A percentile compares a stretch with the other conserved stretches of the same genome.
Conservation (phyloP, 495 filamentous ascomycete species). For the Pyrenula aspistea region DNA sequence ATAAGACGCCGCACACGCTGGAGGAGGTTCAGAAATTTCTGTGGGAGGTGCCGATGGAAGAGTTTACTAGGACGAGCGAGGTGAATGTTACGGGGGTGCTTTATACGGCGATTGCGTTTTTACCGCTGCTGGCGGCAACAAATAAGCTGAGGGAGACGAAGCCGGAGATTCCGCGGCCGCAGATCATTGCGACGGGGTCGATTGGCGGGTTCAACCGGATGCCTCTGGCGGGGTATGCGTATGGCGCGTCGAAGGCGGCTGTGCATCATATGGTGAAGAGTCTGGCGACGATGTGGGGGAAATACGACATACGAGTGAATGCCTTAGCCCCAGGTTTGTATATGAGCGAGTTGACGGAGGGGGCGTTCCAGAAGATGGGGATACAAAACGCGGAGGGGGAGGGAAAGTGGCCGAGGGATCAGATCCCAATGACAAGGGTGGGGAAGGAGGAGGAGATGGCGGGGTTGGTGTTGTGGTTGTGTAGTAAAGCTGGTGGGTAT, state of each 20-base stretch:
- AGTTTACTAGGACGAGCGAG: constrained; percentile 27
- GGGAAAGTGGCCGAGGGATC: constrained; percentile 23
- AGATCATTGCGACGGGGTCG: constrained; percentile 50
- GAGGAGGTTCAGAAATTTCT: constrained; percentile 21
- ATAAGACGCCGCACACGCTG: neutral
- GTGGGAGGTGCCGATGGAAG: constrained; percentile 31
- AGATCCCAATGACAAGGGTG: constrained; percentile 34
- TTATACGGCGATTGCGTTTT: constrained; percentile 29
- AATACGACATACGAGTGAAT: constrained; percentile 48
- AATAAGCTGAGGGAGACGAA: constrained; percentile 15
- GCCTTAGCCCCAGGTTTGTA: constrained; percentile 42
- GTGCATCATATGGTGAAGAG: constrained; percentile 50
- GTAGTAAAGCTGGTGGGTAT: constrained; percentile 47
- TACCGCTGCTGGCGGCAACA: constrained; percentile 29
- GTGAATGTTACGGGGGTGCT: constrained; percentile 24
- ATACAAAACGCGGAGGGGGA: constrained; percentile 6
- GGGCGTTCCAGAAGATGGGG: neutral
- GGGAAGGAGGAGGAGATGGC: constrained; percentile 51
- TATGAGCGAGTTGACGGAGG: constrained; percentile 4
- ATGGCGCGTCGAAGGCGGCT: constrained; percentile 50
- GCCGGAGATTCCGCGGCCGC: constrained; percentile 35
- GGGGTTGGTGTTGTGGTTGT: constrained; percentile 47
- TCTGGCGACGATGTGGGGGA: constrained; percentile 35
- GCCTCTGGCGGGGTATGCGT: constrained; percentile 42
- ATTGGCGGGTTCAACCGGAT: constrained; percentile 44